Conservation (phyloP, 192 early-diverging fungal genomes). For the Backusella mclennaniae region DNA sequence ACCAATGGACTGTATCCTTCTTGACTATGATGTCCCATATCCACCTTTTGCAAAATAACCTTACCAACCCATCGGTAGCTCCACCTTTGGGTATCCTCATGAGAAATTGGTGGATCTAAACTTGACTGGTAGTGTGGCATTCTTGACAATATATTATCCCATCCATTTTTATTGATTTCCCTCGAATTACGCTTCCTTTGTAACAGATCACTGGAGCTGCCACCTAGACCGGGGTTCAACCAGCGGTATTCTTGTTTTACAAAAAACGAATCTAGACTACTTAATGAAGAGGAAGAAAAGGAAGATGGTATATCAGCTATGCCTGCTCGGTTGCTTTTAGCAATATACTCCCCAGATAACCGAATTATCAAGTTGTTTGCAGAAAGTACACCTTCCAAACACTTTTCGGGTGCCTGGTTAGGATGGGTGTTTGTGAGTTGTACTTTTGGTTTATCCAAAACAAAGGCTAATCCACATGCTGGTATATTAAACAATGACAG, state of each 20-base stretch:
- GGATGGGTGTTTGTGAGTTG: neutral
- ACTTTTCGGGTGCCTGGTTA: neutral
- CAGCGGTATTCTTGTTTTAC: constrained; percentile 6
- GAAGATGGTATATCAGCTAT: neutral
- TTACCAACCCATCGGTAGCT: neutral
- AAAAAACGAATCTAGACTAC: neutral
- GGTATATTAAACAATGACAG: neutral
- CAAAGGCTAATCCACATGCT: neutral
- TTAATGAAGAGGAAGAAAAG: neutral
- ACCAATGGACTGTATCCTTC: neutral
- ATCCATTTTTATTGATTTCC: neutral
- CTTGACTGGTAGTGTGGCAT: neutral
- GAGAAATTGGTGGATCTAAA: neutral
- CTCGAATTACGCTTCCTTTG: neutral
- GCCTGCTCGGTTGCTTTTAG: neutral
- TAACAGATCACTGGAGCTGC: neutral
- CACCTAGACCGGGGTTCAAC: neutral
- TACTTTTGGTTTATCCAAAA: neutral
- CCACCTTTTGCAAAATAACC: neutral
- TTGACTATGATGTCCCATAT: neutral
- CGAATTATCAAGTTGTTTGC: neutral
- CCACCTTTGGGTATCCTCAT: neutral
- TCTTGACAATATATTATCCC: neutral
- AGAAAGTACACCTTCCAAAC: neutral
- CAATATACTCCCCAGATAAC: neutral